These are phyloP conservation scores for Talaromyces verruculosus DNA, from an alignment of 2,329 filamentous ascomycete genomes.

Conservation along the genomic window DNA sequence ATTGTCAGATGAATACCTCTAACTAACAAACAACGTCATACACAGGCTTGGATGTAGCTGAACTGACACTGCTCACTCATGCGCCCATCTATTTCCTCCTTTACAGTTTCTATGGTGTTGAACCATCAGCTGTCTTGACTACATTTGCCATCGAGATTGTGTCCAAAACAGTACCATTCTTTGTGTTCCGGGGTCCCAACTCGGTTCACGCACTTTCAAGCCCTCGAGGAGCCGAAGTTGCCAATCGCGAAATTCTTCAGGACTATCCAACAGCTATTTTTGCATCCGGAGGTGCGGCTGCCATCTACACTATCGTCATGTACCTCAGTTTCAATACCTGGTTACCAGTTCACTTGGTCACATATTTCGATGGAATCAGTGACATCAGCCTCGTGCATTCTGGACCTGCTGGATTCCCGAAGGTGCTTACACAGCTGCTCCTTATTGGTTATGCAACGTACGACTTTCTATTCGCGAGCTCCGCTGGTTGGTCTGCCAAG, in stretches of 20 bases:
- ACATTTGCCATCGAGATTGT: slow-evolving; percentile 67
- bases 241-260: slow-evolving; percentile 64
- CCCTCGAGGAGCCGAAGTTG: slow-evolving; percentile 45
- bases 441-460: slow-evolving; percentile 71
- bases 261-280: slow-evolving; percentile 63
- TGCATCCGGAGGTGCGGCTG: slow-evolving; percentile 66
- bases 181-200: slow-evolving; percentile 68
- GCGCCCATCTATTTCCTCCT: slow-evolving; percentile 75
- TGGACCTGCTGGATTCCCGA: slow-evolving; percentile 54
- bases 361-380: slow-evolving; percentile 70
- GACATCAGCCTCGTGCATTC: slow-evolving; percentile 68
- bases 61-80: slow-evolving; percentile 68
- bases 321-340: slow-evolving; percentile 68
- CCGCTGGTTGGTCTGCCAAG: slow-evolving; percentile 46
- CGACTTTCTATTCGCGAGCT: slow-evolving; percentile 69
- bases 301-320: slow-evolving; percentile 72
- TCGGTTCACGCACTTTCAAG: slow-evolving; percentile 60
- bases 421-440: slow-evolving; percentile 55
- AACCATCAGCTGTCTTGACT: slow-evolving; percentile 58
- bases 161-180: slow-evolving; percentile 71
- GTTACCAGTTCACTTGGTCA: slow-evolving; percentile 69
- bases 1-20: no score
- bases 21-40: background rate
- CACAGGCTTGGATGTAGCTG: slow-evolving; percentile 63
- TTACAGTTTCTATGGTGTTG: slow-evolving; percentile 72